phyloP scores from a whole-genome alignment of 2,329 filamentous ascomycete genomes.

The Aspergillus costaricaensis region DNA sequence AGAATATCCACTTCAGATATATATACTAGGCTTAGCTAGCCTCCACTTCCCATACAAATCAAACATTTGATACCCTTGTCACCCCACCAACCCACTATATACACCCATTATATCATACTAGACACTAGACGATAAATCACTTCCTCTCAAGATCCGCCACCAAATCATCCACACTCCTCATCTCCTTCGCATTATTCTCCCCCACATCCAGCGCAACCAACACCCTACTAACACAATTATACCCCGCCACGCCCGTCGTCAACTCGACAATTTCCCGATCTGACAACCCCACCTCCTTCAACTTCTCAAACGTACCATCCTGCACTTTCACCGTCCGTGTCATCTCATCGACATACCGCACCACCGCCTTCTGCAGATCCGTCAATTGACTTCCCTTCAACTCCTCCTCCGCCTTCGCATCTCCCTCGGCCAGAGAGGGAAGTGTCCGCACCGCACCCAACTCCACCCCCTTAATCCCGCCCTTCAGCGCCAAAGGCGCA shows the following conservation, averaged over 20 bases:
- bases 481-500: conserved; percentile 61
- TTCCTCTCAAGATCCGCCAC: conserved; percentile 45
- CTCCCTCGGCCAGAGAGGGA: conserved; percentile 48
- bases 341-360: conserved; percentile 80
- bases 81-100: not conserved
- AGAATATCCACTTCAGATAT: conserved; percentile 64
- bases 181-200: conserved; percentile 51
- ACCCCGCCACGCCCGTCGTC: conserved; percentile 80
- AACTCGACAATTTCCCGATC: conserved; percentile 81
- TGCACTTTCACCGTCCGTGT: conserved; percentile 69
- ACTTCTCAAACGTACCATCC: conserved; percentile 65
- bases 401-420: conserved; percentile 43
- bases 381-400: conserved; percentile 47
- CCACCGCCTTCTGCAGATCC: conserved; percentile 65
- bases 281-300: conserved; percentile 61
- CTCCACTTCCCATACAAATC: not conserved
- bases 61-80: no score
- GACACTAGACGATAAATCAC: not conserved
- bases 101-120: no score
- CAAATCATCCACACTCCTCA: conserved; percentile 70
- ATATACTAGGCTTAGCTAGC: conserved; percentile 43
- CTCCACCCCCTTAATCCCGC: conserved; percentile 35
- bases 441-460: conserved; percentile 58
- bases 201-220: conserved; percentile 75
- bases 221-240: conserved; percentile 86